Evolutionary conservation across 2,329 filamentous ascomycete species (phyloP), one percentile per base, ranked within the genome.

Genomic region (Bisporella sp.): DNA sequence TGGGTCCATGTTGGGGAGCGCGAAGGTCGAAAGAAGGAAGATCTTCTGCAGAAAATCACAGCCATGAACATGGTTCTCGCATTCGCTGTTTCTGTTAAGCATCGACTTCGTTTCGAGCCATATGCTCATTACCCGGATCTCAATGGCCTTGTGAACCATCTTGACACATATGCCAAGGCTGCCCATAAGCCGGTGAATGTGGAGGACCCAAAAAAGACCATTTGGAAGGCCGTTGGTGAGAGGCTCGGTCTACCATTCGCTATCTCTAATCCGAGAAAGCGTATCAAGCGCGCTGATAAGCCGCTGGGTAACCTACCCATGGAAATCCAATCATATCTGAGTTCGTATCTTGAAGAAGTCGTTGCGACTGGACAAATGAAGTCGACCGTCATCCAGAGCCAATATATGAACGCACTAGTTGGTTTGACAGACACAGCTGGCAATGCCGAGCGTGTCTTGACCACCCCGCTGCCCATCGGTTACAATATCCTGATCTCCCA

Each of bases 401-500:
- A 64, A 57, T 55, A 62, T 37, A 52, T 64, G 53, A 58, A 40
- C 41, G 51, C 50, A 35, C 64, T 93, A 6, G 72, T 74, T 45
- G 67, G 76, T 4, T 71, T 95, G 49, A 88, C 87, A 63, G 89
- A 95, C 57, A 78, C 84, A 49, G 73, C 89, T 58, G 80, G 80
- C 12, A 82, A 84, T 52, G 82, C 82, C 44, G 87, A 93, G 63
- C 84, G 89, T 55, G 83, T 95, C 21, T 78, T 92, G 31, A 87
- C 85, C 66, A 95, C 89, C 0, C 89, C 89, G 1, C 77, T 95
- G 0, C 89, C 89, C 2, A 78, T 89, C 49, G 89, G 88, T 44
- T 93, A 95, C 72, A 82, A 79, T 57, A 93, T 95, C 60, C 81
- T 87, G 60, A 91, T 93, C 65, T 82, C 84, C 21, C 89, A 95